Percentiles rank a stretch among this genome's conserved stretches.
These are phyloP conservation scores for Lumnitzera littorea DNA, from an alignment of 345 rosid genomes.

Conservation along the genomic window DNA sequence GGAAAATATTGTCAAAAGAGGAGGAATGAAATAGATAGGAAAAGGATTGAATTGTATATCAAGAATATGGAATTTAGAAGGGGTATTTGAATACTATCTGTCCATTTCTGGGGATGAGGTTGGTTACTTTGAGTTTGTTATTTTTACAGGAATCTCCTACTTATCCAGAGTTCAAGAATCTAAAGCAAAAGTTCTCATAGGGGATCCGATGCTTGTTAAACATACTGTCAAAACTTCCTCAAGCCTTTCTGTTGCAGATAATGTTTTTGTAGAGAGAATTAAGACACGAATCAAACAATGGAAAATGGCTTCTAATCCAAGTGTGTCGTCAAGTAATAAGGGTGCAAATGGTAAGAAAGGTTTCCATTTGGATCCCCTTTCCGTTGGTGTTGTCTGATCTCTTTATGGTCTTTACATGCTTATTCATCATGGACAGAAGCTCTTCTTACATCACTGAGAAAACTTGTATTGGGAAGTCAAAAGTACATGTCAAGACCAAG, in stretches of 20 bases:
- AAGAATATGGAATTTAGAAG: too few relatives aligned
- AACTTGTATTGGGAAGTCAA: constrained; percentile 44
- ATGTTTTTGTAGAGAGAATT: constrained; percentile 55
- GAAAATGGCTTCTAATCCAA: constrained; percentile 44
- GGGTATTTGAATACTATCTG: background rate
- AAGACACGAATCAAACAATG: constrained; percentile 63
- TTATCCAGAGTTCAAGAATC: constrained; percentile 81
- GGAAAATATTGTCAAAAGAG: too few relatives aligned
- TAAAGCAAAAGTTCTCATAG: constrained; percentile 43
- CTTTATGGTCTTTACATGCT: constrained; percentile 5
- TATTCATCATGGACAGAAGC: constrained; percentile 32
- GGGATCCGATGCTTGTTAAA: constrained; percentile 39
- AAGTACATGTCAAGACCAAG: constrained; percentile 64
- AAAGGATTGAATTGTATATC: too few relatives aligned
- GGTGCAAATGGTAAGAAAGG: constrained; percentile 37
- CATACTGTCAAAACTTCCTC: constrained; percentile 26
- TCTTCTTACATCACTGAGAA: constrained; percentile 53
- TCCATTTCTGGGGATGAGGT: background rate
- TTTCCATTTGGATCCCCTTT: background rate
- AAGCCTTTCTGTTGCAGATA: constrained; percentile 55
- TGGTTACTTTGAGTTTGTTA: background rate
- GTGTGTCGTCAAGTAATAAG: constrained; percentile 40
- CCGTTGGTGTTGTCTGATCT: constrained; percentile 1
- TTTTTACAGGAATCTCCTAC: constrained; percentile 64
- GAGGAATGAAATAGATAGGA: too few relatives aligned